These are phyloP conservation scores for Dendrostoma leiphaemia DNA, from an alignment of 2,329 filamentous ascomycete genomes.

Conservation along the genomic window DNA sequence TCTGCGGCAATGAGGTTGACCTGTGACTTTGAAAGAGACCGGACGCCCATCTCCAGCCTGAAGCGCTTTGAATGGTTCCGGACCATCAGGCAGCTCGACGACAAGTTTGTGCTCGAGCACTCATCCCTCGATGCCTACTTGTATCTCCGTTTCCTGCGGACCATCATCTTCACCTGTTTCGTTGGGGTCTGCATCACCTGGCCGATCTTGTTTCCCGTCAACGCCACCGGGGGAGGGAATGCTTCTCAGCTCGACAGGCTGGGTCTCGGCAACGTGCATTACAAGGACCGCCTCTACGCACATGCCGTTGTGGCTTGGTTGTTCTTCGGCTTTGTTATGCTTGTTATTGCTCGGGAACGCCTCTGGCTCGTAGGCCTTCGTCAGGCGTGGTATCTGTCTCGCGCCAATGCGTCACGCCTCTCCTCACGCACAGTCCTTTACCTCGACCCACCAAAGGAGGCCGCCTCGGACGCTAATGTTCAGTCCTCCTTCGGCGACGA, in stretches of 20 bases:
- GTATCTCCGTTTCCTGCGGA: slow-evolving; percentile 83
- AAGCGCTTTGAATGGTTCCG: slow-evolving; percentile 18
- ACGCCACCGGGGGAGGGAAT: slow-evolving; percentile 72
- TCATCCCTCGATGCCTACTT: slow-evolving; percentile 91
- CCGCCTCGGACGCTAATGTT: slow-evolving; percentile 71
- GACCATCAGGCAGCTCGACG: slow-evolving; percentile 16
- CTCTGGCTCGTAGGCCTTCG: slow-evolving; percentile 93
- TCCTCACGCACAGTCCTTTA: slow-evolving; percentile 94
- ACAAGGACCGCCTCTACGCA: slow-evolving; percentile 70
- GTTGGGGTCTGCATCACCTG: slow-evolving; percentile 80
- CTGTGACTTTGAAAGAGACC: slow-evolving; percentile 12
- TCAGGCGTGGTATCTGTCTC: slow-evolving; percentile 89
- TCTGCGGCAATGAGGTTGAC: too few relatives aligned
- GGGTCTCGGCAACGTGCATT: slow-evolving; percentile 48
- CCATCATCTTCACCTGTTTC: slow-evolving; percentile 71
- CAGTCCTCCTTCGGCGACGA: slow-evolving; percentile 74
- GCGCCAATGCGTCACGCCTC: slow-evolving; percentile 76
- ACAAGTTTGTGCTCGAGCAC: slow-evolving; percentile 62
- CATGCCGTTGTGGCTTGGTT: slow-evolving; percentile 79
- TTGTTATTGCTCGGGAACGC: slow-evolving; percentile 83
- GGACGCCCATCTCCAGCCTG: slow-evolving; percentile 17
- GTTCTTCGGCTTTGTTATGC: slow-evolving; percentile 86
- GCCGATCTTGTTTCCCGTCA: slow-evolving; percentile 81
- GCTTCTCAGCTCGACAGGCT: slow-evolving; percentile 66
- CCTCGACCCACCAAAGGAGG: slow-evolving; percentile 76